Conservation (phyloP, 2,329 filamentous ascomycete genomes). For the Phoma sp. region DNA sequence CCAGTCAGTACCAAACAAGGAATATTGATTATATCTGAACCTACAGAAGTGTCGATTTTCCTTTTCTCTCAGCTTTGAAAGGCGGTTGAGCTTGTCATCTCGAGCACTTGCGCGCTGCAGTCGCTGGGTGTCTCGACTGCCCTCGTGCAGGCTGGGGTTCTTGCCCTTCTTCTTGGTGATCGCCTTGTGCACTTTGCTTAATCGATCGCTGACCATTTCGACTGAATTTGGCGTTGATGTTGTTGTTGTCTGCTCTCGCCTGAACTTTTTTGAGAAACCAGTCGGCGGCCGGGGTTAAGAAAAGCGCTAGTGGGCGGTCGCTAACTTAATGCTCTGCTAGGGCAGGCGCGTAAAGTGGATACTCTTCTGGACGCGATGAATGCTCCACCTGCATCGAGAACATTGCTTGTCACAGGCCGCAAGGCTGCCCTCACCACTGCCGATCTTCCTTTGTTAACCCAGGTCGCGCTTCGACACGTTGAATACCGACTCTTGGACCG, state of each 20-base stretch:
- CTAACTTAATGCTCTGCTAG: slow-evolving; percentile 18
- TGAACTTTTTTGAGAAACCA: slow-evolving; percentile 36
- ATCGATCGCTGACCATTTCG: slow-evolving; percentile 59
- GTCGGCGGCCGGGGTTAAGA: slow-evolving; percentile 21
- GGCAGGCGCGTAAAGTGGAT: slow-evolving; percentile 28
- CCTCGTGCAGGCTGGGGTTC: slow-evolving; percentile 79
- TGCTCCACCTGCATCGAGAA: slow-evolving; percentile 26
- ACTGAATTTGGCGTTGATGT: slow-evolving; percentile 14
- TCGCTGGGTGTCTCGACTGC: slow-evolving; percentile 83
- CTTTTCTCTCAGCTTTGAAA: slow-evolving; percentile 72
- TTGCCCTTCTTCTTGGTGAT: slow-evolving; percentile 86
- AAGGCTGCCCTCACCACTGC: slow-evolving; percentile 8
- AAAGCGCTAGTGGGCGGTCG: slow-evolving; percentile 21
- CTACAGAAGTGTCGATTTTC: slow-evolving; percentile 76
- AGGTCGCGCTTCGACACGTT: slow-evolving; percentile 3
- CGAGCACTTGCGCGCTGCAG: slow-evolving; percentile 79
- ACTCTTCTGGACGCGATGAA: slow-evolving; percentile 24
- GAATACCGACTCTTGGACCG: background rate
- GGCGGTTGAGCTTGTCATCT: slow-evolving; percentile 80
- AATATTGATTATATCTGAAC: slow-evolving; percentile 27
- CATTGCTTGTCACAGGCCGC: slow-evolving; percentile 13
- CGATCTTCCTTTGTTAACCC: background rate
- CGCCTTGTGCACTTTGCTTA: slow-evolving; percentile 86
- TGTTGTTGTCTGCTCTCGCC: slow-evolving; percentile 14
- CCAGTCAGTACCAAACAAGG: background rate